Evolutionary conservation across 208 protist genomes (phyloP), one percentile per base, ranked within the genome.

Genomic region (Acanthamoeba lenticulata): DNA sequence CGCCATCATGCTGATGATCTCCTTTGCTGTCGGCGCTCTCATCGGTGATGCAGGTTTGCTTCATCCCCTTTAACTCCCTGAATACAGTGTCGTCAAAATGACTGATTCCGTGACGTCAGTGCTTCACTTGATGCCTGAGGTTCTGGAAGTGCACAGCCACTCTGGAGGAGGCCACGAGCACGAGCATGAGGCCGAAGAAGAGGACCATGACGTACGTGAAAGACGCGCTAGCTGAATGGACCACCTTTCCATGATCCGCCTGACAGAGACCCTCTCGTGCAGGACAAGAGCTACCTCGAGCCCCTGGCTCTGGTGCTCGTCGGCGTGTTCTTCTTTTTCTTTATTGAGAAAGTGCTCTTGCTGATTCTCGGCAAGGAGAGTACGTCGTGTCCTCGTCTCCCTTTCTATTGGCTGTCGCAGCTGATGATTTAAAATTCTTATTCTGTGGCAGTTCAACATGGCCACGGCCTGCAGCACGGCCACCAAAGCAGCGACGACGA

Each of bases 111-210:
- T 74, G n/a, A 74, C 11, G 6, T 11, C 65, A 74, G 77, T 92
- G 29, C 57, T 92, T 7, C 86, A 92, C 57, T 62, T 92, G 57
- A 42, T 92, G 13, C 86, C 86, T 21, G 36, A 92, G 29, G 86
- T 47, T 15, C 60, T 92, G 2, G 60, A 92, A 24, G 86, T 92
- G n/a, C 83, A 90, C 32, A 69, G 60, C 62, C 57, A 92, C 86
- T 44, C 34, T 7, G 38, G 44, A 27, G 83, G 27, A 13, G 86
- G 86, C 55, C 86, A 92, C 40, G 49, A 52, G 29, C 52, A 92
- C 36, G 60, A 67, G 47, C 34, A 90, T 15, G 5, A 86, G 77
- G 77, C 11, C 5, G 83, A 67, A 21, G 83, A 36, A 21, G 74
- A 85, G 7, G 74, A 52, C 74, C 40, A 85, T 40, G 74, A 85